Evolutionary conservation across 148 eudicot species (phyloP), one percentile per base, ranked within the genome.

Genomic region (Gaultheria prostrata): DNA sequence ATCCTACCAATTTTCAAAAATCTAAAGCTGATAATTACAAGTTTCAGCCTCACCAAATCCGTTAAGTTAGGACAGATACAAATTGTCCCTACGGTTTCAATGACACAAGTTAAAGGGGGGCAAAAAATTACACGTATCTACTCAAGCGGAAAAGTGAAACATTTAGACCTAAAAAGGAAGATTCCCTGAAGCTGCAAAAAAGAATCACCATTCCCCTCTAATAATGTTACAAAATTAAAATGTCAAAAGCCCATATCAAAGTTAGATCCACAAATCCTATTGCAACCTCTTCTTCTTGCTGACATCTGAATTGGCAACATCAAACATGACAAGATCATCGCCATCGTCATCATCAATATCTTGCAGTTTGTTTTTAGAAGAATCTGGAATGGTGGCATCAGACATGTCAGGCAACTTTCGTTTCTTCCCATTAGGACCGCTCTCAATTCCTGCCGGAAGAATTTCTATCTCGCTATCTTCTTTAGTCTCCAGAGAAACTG

Each of bases 401-500:
- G 91, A 84, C 61, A 70, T 73, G 17, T 92, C 95, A 17, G 91
- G 80, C 11, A 86, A 69, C 89, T 94, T 96, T 86, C 99, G 88
- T 88, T 94, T 96, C 93, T 86, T 96, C 39, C 91, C 89, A 45
- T 82, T 11, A 73, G 80, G n/a, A 24, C 71, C 32, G 10, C 24
- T 81, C 46, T 8, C 65, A 45, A 45, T 43, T 67, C 8, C 84
- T 15, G 81, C 17, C 53, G 83, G 71, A 39, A 86, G 39, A 28
- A 82, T 86, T 81, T 86, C 89, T 50, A 84, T 43, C 3, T 87
- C 89, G 65, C 85, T 87, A 59, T 84, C 88, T 21, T 87, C 90
- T 73, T 85, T 87, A 21, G 86, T 67, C 67, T 86, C 92, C 9
- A 73, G 32, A 50, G 90, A 35, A 35, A 75, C 75, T 53, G 82